Evolutionary conservation across 306 rosid species (phyloP), one percentile per base, ranked within the genome.

Genomic region (Cicer pinnatifidum): DNA sequence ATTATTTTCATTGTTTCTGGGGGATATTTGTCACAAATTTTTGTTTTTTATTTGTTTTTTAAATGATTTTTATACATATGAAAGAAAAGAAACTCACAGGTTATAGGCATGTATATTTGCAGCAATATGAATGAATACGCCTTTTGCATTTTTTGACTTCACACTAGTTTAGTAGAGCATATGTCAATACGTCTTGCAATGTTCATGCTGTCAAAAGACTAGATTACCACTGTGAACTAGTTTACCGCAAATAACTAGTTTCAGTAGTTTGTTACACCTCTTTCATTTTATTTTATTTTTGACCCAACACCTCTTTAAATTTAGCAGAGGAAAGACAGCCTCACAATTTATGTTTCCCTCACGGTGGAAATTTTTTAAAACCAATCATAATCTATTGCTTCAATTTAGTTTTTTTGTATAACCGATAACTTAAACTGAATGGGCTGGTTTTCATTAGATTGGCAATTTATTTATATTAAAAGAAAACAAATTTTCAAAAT

Each of bases 91-190:
- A 72, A 78, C 76, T 59, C 75, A 80, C 78, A 82, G 54, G 51
- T 67, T 67, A 82, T 71, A 83, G 68, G 82, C 83, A 75, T 83
- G 92, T 87, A 86, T 61, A 85, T 85, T 80, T 83, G 80, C 77
- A 78, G 84, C 69, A 16, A 62, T 10, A 72, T 82, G 83, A 82
- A 84, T 64, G 81, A 77, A 77, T 80, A 75, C 35, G 35, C 70
- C 39, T 6, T 67, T 71, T 58, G 47, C 50, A 63, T 40, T 71
- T 79, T 58, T 67, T 69, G 1, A 16, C 54, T 50, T 52, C n/a
- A 1, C 45, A 40, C 8, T 23, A 20, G 64, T 66, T 37, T 11
- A 44, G 16, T 71, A 16, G 63, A 62, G 69, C 50, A 63, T 63
- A 37, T 70, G 28, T n/a, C 51, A 48, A 9, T 40, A 23, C 48